Evolutionary conservation across 768 basidiomycete species (phyloP).

Genomic region (Pulveroboletus sp.): DNA sequence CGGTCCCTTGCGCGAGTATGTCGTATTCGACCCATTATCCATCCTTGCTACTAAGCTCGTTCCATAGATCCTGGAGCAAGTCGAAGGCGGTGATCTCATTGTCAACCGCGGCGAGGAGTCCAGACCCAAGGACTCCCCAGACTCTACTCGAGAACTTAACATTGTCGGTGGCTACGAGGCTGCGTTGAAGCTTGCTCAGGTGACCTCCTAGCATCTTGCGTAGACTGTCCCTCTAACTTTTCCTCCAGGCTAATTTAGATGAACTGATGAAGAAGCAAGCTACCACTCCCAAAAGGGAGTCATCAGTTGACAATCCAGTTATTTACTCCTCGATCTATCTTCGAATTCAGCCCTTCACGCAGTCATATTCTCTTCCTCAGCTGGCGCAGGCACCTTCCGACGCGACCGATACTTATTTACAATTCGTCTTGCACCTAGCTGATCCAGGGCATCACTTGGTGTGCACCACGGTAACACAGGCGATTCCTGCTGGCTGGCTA

Average conservation of each 20-base stretch:
- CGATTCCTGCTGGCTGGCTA: constrained; percentile 81
- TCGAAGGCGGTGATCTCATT: constrained; percentile 86
- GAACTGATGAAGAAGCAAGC: constrained; percentile 67
- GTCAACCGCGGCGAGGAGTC: constrained; percentile 81
- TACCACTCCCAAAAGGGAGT: constrained; percentile 24
- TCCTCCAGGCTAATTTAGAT: constrained; percentile 65
- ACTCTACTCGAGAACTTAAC: constrained; percentile 64
- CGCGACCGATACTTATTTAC: constrained; percentile 38
- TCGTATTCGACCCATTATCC: neutral
- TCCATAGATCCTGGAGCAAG: constrained; percentile 84
- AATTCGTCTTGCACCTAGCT: constrained; percentile 58
- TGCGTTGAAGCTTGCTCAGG: constrained; percentile 83
- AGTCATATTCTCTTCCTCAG: constrained; percentile 44
- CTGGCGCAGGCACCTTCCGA: constrained; percentile 21
- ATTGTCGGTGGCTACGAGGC: constrained; percentile 79
- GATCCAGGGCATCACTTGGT: constrained; percentile 79
- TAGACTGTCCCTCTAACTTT: neutral
- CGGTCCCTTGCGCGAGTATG: constrained; percentile 75
- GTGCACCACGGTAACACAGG: constrained; percentile 78
- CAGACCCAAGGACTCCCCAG: constrained; percentile 52
- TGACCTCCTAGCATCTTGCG: constrained; percentile 26
- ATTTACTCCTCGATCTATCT: constrained; percentile 90
- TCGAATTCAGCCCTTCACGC: constrained; percentile 85
- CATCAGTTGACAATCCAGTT: constrained; percentile 50
- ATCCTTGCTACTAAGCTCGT: constrained; percentile 2